Evolutionary conservation across 208 protist genomes (phyloP).

Genomic region (Trypanosoma platydactyli): DNA sequence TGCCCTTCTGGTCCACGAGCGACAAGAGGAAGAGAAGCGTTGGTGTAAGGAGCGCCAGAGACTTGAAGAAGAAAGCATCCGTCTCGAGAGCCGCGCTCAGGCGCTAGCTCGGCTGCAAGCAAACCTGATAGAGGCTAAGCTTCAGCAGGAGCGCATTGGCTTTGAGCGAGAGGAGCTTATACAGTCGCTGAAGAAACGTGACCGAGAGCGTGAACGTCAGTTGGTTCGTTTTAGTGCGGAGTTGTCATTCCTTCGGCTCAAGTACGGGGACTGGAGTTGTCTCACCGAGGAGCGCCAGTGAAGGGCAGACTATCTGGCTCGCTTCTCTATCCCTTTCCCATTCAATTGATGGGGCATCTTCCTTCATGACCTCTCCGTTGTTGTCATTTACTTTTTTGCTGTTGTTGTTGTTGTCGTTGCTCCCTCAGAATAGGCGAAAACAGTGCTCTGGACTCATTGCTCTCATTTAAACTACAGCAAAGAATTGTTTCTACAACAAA

Average conservation of each 20-base stretch:
- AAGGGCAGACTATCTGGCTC: neutral
- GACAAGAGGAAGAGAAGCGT: conserved; percentile 2
- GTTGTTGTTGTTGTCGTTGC: neutral
- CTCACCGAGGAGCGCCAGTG: neutral
- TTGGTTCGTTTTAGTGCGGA: conserved; percentile 14
- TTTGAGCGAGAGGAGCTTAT: conserved; percentile 7
- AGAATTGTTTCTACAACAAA: too few relatives aligned
- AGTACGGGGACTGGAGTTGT: conserved; percentile 21
- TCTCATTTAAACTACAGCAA: too few relatives aligned
- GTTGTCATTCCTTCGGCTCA: conserved; percentile 18
- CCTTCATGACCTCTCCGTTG: neutral
- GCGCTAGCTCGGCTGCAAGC: neutral
- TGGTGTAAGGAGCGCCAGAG: conserved; percentile 3
- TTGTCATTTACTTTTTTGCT: neutral
- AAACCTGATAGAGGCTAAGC: neutral
- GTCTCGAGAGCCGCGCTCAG: neutral
- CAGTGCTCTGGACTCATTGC: too few relatives aligned
- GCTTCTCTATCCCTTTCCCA: too few relatives aligned
- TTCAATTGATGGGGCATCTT: neutral
- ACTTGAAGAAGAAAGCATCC: neutral
- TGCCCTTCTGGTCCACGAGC: neutral
- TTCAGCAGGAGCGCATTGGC: neutral
- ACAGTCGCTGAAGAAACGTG: neutral
- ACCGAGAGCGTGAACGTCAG: conserved; percentile 10
- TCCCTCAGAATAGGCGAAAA: too few relatives aligned